phyloP scores from a whole-genome alignment of 371 early-diverging fungal species.

The Haplosporangium sp. region DNA sequence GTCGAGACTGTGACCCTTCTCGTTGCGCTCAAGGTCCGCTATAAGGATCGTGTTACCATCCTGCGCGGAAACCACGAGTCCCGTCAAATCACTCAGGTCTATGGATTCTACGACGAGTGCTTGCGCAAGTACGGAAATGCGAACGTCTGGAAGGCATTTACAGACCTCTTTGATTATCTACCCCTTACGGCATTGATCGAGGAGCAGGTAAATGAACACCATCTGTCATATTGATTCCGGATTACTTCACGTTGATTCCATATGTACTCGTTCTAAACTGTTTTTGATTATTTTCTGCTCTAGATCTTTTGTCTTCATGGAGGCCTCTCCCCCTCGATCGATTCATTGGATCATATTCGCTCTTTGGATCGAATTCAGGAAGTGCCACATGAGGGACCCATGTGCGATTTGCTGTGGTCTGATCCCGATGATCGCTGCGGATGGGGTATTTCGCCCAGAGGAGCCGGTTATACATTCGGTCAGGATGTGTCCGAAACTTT shows the following conservation, averaged over 20 bases:
- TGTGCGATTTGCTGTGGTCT: slow-evolving; percentile 96
- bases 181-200: slow-evolving; percentile 97
- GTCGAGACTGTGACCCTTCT: slow-evolving; percentile 98
- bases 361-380: slow-evolving; percentile 97
- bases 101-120: slow-evolving; percentile 99
- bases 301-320: slow-evolving; percentile 99
- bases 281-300: not conserved
- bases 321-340: slow-evolving; percentile 98
- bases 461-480: slow-evolving; percentile 99
- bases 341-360: slow-evolving; percentile 97
- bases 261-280: not conserved
- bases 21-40: slow-evolving; percentile 96
- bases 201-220: slow-evolving; percentile 62
- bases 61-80: slow-evolving; percentile 99
- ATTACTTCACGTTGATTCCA: not conserved
- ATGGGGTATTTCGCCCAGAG: slow-evolving; percentile 99
- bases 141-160: slow-evolving; percentile 99
- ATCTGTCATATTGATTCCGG: no score
- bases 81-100: slow-evolving; percentile 99
- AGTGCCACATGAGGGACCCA: slow-evolving; percentile 99
- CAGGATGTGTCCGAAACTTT: slow-evolving; percentile 94
- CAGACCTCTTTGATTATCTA: slow-evolving; percentile 98
- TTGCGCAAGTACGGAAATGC: slow-evolving; percentile 98
- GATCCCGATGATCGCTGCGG: slow-evolving; percentile 97
- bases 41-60: slow-evolving; percentile 95